Base-by-base conservation (phyloP, 2,329 filamentous ascomycete species). In the Ophiostoma sp. region DNA sequence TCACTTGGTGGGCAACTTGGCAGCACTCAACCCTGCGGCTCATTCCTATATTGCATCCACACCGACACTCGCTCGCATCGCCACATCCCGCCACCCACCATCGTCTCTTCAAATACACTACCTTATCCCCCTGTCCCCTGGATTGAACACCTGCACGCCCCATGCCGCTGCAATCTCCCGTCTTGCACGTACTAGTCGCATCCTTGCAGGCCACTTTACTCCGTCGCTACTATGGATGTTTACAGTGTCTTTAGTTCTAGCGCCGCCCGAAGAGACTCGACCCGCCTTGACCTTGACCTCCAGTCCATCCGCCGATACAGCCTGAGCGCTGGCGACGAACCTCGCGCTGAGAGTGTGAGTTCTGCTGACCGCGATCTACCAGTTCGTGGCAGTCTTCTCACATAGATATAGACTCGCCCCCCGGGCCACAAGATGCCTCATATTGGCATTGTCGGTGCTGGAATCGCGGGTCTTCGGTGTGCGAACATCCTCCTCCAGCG, bases 381-480 rank as follows among this genome's bases (percentile, higher is more conserved):
- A 27, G 27, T 27, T 27, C 27, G 27, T 27, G 27, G 27, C 27
- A 27, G 27, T 18, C n/a, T 44, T 0, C 5, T 66, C 7, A 52
- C 36, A 41, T 40, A 36, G 12, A 38, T n/a, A 69, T 69, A 67
- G 27, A 27, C 27, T 27, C 27, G 27, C 27, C 27, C 67, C 12
- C 64, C 67, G 12, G 45, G 60, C 60, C 55, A 47, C n/a, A 72
- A 70, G 71, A 71, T 66, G 47, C 83, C 84, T 7, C 86, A 87
- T 71, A 78, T 92, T 55, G 87, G 85, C 44, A 79, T 93, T n/a
- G 78, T 93, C 52, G 90, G 89, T 18, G 89, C 88, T 52, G 89
- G 89, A 5, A 80, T 92, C 40, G 83, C 89, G 5, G 89, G 89
- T 0, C 79, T 93, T n/a, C 82, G 89, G 71, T 90, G 88, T 74